Evolutionary conservation across 2,329 filamentous ascomycete species (phyloP).

Genomic region (Fusarium verrucosum): DNA sequence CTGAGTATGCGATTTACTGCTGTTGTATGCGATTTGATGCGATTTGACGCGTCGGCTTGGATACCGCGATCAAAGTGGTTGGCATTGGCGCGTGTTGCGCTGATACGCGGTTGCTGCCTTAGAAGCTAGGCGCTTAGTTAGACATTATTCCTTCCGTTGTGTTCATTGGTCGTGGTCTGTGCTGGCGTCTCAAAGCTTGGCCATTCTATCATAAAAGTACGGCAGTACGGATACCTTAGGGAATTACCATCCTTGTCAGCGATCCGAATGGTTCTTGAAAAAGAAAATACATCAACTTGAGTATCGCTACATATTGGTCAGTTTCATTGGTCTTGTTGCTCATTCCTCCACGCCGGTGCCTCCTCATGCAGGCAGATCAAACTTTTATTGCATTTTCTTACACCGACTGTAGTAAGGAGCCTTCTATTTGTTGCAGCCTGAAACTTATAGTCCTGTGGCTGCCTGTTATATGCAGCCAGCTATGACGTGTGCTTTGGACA

Average conservation of each 20-base stretch:
- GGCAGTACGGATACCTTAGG: no score
- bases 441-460: no score
- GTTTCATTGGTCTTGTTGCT: no score
- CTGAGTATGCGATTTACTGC: constrained; percentile 30
- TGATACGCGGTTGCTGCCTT: constrained; percentile 40
- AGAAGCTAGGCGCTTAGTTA: constrained; percentile 13
- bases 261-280: neutral
- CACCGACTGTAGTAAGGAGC: no score
- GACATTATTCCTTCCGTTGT: neutral
- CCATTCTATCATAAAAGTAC: neutral
- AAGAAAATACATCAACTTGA: neutral
- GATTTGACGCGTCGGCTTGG: constrained; percentile 43
- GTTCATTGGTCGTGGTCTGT: constrained; percentile 23
- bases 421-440: no score
- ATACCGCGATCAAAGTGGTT: constrained; percentile 44
- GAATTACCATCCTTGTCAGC: constrained; percentile 5
- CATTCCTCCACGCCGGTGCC: no score
- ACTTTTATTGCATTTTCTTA: no score
- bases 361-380: no score
- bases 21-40: constrained; percentile 41
- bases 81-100: constrained; percentile 43
- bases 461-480: no score
- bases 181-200: constrained; percentile 12
- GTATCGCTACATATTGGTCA: no score
- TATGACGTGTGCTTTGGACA: no score